phyloP scores from a whole-genome alignment of 257 asterid species.

The Penstemon newberryi region DNA sequence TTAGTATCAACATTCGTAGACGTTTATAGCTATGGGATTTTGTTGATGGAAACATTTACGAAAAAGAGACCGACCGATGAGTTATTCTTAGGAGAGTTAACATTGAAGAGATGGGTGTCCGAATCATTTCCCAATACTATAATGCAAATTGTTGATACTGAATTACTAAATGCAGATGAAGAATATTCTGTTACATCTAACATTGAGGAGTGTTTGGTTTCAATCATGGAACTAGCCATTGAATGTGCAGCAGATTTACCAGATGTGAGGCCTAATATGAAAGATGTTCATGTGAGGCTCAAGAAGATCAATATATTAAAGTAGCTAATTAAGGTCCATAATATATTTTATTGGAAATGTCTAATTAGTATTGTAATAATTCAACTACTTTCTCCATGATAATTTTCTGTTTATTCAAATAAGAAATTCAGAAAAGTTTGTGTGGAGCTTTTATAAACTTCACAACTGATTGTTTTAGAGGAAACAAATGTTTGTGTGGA shows the following conservation, averaged over 20 bases:
- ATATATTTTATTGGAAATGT: too few relatives aligned
- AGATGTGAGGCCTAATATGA: not conserved
- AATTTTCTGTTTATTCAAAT: too few relatives aligned
- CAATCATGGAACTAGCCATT: not conserved
- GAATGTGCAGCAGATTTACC: not conserved
- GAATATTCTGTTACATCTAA: not conserved
- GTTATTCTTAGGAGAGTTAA: conserved; percentile 11
- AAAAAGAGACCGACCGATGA: too few relatives aligned
- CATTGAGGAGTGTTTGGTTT: not conserved
- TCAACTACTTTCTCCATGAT: too few relatives aligned
- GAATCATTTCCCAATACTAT: not conserved
- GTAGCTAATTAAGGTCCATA: too few relatives aligned
- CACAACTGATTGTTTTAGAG: too few relatives aligned
- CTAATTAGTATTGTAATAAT: too few relatives aligned
- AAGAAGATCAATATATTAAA: not conserved
- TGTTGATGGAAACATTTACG: conserved; percentile 25
- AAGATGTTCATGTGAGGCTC: not conserved
- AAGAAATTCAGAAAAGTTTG: too few relatives aligned
- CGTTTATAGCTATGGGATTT: conserved; percentile 27
- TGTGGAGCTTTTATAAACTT: too few relatives aligned
- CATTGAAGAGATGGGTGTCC: conserved; percentile 22
- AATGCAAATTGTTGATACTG: not conserved
- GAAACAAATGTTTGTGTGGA: too few relatives aligned
- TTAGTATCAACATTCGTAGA: conserved; percentile 22
- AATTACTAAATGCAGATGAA: not conserved